Evolutionary conservation across 2,329 filamentous ascomycete genomes (phyloP).

Genomic region (Camillea tinctor): DNA sequence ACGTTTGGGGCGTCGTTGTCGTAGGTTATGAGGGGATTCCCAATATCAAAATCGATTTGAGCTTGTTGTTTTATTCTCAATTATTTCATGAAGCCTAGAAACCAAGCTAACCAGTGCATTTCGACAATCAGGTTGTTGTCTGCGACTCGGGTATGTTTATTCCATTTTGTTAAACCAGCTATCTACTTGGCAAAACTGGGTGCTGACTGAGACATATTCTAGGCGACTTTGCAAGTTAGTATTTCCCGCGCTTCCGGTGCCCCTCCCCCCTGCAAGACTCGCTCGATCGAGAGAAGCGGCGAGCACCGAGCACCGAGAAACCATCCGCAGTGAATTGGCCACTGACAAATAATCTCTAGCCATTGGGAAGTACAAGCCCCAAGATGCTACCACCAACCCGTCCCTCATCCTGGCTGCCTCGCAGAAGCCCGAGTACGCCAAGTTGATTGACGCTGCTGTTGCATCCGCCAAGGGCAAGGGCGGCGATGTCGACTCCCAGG

Average conservation of each 20-base stretch:
- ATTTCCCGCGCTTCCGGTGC: conserved; percentile 13
- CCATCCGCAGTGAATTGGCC: conserved; percentile 6
- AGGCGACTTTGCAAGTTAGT: conserved; percentile 79
- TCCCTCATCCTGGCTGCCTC: conserved; percentile 97
- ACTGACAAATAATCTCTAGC: conserved; percentile 49
- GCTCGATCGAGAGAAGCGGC: too few relatives aligned
- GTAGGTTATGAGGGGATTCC: background rate
- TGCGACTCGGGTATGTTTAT: conserved; percentile 82
- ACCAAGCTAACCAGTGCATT: conserved; percentile 22
- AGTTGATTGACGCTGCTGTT: conserved; percentile 83
- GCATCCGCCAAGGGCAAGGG: conserved; percentile 79
- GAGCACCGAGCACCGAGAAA: conserved; percentile 19
- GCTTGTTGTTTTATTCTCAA: too few relatives aligned
- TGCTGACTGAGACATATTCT: conserved; percentile 33
- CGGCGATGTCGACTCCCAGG: conserved; percentile 71
- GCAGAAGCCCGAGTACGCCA: conserved; percentile 96
- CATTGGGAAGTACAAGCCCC: conserved; percentile 99
- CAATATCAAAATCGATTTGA: conserved; percentile 3
- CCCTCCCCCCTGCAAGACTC: background rate
- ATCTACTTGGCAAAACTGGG: conserved; percentile 4
- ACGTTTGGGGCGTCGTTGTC: conserved; percentile 6
- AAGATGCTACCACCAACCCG: conserved; percentile 99
- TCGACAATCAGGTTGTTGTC: conserved; percentile 72
- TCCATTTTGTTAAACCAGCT: conserved; percentile 1
- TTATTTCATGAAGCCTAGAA: too few relatives aligned